phyloP scores from a whole-genome alignment of 2,329 filamentous ascomycete genomes.

The Dendrostoma leiphaemia region DNA sequence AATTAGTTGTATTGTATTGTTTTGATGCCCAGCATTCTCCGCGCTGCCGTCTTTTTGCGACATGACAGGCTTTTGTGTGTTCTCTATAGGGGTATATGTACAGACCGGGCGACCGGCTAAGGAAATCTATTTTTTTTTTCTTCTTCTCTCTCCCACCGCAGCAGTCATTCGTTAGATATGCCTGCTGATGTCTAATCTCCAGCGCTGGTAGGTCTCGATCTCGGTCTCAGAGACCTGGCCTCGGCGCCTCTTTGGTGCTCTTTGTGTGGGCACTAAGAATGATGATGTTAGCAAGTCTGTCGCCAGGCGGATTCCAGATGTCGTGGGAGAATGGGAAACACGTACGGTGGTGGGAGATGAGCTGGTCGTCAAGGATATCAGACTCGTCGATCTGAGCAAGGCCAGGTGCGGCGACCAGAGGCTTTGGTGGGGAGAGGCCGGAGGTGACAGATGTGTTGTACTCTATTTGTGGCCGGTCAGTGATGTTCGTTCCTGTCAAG shows the following conservation, averaged over 20 bases:
- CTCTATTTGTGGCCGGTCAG: background rate
- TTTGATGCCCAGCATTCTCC: background rate
- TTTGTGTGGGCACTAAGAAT: background rate
- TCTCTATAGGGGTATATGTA: slow-evolving; percentile 1
- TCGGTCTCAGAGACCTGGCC: slow-evolving; percentile 8
- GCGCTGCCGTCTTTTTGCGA: background rate
- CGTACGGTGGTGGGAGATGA: slow-evolving; percentile 4
- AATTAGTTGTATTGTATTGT: background rate
- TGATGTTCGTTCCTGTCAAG: too few species aligned
- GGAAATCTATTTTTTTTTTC: background rate
- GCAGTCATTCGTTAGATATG: slow-evolving; percentile 1
- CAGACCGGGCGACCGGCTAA: background rate
- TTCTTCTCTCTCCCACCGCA: background rate
- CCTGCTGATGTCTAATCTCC: slow-evolving; percentile 6
- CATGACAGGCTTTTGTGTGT: background rate
- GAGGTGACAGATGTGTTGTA: background rate
- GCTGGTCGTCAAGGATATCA: slow-evolving; percentile 3
- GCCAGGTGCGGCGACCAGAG: background rate
- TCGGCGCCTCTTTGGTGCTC: background rate
- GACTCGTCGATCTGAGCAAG: slow-evolving; percentile 4
- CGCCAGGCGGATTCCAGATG: too few species aligned
- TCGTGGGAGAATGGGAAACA: background rate
- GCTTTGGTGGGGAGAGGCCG: background rate
- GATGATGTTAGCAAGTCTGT: background rate
- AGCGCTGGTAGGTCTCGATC: slow-evolving; percentile 4